Percentiles rank a stretch among this genome's conserved stretches.
phyloP scores from a whole-genome alignment of 768 basidiomycete genomes.

The Leucocoprinus sp. region DNA sequence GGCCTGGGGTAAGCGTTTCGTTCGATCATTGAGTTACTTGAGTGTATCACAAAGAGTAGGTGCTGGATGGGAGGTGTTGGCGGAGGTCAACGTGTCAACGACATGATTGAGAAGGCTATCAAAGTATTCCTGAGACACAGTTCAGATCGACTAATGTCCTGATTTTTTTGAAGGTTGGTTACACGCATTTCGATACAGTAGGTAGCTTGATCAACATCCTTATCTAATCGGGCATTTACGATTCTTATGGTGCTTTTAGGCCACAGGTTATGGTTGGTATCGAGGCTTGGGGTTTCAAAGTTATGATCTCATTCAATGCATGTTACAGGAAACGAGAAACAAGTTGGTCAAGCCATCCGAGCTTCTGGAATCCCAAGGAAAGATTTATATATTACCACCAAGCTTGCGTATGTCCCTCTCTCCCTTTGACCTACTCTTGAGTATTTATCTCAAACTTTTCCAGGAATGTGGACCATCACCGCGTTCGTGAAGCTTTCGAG shows the following conservation, averaged over 20 bases:
- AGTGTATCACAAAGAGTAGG: slow-evolving; percentile 10
- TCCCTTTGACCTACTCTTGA: neutral
- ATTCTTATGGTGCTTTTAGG: slow-evolving; percentile 14
- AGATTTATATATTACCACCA: slow-evolving; percentile 44
- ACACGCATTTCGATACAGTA: slow-evolving; percentile 39
- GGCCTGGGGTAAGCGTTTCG: slow-evolving; percentile 21
- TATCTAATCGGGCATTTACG: neutral
- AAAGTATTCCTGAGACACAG: slow-evolving; percentile 18
- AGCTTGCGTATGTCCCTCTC: slow-evolving; percentile 26
- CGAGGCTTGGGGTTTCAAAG: neutral
- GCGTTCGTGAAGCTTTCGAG: slow-evolving; percentile 31
- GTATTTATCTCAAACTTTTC: neutral
- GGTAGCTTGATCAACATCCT: slow-evolving; percentile 7
- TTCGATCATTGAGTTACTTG: neutral
- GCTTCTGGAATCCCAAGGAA: slow-evolving; percentile 36
- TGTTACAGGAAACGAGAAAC: slow-evolving; percentile 38
- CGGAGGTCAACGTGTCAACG: slow-evolving; percentile 30
- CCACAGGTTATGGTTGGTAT: slow-evolving; percentile 20
- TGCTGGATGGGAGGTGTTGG: slow-evolving; percentile 33
- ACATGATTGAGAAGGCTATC: slow-evolving; percentile 27
- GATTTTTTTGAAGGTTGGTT: slow-evolving; percentile 26
- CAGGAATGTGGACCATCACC: slow-evolving; percentile 20
- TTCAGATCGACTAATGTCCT: neutral
- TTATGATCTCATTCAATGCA: too few species aligned
- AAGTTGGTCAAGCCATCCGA: slow-evolving; percentile 37